Percentiles rank a stretch among this genome's conserved stretches.
These are phyloP conservation scores for Colletotrichum nymphaeae DNA, from an alignment of 2,329 filamentous ascomycete genomes.

Conservation along the genomic window DNA sequence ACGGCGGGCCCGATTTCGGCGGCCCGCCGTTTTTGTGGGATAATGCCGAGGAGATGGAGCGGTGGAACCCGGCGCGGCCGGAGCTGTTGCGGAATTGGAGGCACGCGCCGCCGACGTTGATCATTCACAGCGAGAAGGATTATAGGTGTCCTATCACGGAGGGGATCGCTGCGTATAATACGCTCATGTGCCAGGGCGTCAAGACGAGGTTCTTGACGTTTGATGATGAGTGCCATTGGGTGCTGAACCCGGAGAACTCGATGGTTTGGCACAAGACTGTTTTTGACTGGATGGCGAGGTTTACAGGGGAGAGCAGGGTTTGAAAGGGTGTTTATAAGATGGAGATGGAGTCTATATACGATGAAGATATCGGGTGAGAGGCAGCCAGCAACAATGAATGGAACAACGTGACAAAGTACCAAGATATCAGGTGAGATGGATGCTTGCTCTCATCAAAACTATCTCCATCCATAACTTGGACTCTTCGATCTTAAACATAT, in stretches of 20 bases:
- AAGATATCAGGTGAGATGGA: not conserved
- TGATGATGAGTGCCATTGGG: slow-evolving; percentile 79
- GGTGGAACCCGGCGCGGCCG: slow-evolving; percentile 61
- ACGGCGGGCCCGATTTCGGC: slow-evolving; percentile 49
- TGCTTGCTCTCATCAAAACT: not conserved
- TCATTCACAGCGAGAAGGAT: slow-evolving; percentile 79
- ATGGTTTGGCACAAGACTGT: slow-evolving; percentile 77
- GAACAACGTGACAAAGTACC: not conserved
- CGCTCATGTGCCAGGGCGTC: slow-evolving; percentile 74
- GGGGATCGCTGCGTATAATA: slow-evolving; percentile 78
- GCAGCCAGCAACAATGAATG: not conserved
- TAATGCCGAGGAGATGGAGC: slow-evolving; percentile 57
- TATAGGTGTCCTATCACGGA: slow-evolving; percentile 62
- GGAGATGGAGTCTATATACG: not conserved
- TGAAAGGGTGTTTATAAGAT: not conserved
- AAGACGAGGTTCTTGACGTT: slow-evolving; percentile 78
- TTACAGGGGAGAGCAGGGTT: slow-evolving; percentile 39
- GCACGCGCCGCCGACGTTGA: slow-evolving; percentile 72
- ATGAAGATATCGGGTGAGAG: not conserved
- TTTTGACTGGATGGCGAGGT: slow-evolving; percentile 74
- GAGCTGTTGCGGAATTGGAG: slow-evolving; percentile 68
- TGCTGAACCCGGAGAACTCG: slow-evolving; percentile 75
- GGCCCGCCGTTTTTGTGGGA: slow-evolving; percentile 57
- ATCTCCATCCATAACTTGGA: not conserved
- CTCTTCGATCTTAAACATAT: not conserved